These are phyloP conservation scores for Lolium perenne DNA, from an alignment of 176 grass and related monocot genomes.

Conservation along the genomic window DNA sequence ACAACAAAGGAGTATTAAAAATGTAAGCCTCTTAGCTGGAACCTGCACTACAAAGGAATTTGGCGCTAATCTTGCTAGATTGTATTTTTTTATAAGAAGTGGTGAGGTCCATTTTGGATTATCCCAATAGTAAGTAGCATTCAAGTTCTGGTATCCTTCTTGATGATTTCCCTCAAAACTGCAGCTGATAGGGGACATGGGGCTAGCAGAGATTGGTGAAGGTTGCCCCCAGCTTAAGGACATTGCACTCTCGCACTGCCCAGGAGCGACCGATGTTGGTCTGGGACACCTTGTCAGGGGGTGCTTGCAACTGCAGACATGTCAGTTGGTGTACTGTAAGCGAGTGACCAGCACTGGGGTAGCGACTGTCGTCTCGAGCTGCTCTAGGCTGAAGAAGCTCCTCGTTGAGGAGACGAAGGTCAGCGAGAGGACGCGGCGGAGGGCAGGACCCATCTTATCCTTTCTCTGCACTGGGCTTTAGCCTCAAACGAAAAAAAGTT, in stretches of 20 bases:
- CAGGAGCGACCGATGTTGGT: constrained; percentile 71
- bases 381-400: constrained; percentile 77
- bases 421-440: constrained; percentile 74
- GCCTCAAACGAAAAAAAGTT: not conserved
- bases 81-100: not conserved
- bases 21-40: not conserved
- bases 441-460: constrained; percentile 61
- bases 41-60: not conserved
- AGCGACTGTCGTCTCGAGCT: constrained; percentile 73
- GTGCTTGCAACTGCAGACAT: constrained; percentile 59
- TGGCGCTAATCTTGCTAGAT: not conserved
- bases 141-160: not conserved
- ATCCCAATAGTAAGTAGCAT: not conserved
- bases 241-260: constrained; percentile 72
- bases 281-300: constrained; percentile 71
- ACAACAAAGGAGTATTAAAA: not conserved
- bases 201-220: constrained; percentile 72
- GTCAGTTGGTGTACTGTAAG: constrained; percentile 79
- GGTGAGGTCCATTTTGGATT: not conserved
- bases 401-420: constrained; percentile 85
- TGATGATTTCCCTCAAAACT: constrained; percentile 30
- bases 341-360: constrained; percentile 65
- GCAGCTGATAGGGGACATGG: constrained; percentile 73
- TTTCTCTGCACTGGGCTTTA: constrained; percentile 69
- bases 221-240: constrained; percentile 70